Base-by-base conservation (phyloP, 2,329 filamentous ascomycete genomes). In the Blastomyces percursus region DNA sequence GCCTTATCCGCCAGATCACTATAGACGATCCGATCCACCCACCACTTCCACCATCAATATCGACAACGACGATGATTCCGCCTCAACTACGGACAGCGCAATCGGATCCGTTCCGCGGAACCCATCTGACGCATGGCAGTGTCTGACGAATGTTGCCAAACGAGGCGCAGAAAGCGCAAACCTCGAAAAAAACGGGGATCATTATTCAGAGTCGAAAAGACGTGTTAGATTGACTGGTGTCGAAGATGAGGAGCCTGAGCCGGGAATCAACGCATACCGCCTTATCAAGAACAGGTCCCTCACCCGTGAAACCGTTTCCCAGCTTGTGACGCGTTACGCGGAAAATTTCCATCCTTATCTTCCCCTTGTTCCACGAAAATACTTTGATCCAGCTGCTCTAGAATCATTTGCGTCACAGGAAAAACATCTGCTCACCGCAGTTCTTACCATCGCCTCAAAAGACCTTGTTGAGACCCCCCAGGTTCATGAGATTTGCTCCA, bases 371-470 rank as follows among this genome's bases (percentile, higher is more conserved):
- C 84, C 86, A 11, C 77, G 79, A 46, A 80, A 81, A 65, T 83
- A 85, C 52, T 82, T 87, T 66, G 78, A 84, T 64, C 76, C 80
- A 48, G 71, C 75, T 16, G 75, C 81, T 62, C 72, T 89, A 11
- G 76, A 82, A 32, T 75, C 80, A 21, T 83, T 84, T 65, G 83
- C 84, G 5, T 77, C 79, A 1, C 81, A 82, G 35, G 86, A 89
- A 69, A 84, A 82, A 38, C 84, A 89, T 69, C 77, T 90, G 0
- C 78, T 90, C 19, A 89, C 87, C 0, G 86, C 87, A 0, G 84
- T 90, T 2, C 76, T 90, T 3, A 86, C 86, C 1, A 86, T 90
- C 58, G 84, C 86, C 3, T 88, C 87, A 8, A 87, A 89, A 72
- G 86, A 90, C 68, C 75, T 88, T n/a, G 79, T 82, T 1, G 80